Evolutionary conservation across 2,329 filamentous ascomycete genomes (phyloP).

Genomic region (Venturia oleaginea): DNA sequence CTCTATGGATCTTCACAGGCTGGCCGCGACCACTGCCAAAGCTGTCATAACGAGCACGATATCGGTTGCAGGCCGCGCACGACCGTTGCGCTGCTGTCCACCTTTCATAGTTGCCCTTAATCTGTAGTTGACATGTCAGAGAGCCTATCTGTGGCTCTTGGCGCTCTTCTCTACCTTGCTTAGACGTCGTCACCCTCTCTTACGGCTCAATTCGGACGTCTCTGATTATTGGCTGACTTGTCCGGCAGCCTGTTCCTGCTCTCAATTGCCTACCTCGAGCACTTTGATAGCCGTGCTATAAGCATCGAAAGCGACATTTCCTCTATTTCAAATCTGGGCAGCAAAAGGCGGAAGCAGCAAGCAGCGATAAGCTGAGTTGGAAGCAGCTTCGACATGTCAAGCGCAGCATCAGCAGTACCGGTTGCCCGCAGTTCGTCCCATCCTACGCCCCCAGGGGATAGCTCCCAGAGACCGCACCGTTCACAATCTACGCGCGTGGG

Average conservation of each 20-base stretch:
- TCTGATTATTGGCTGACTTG: not conserved
- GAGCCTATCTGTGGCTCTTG: not conserved
- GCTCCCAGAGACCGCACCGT: slow-evolving; percentile 32
- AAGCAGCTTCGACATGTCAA: slow-evolving; percentile 20
- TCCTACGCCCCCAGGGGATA: not conserved
- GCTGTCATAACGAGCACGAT: not conserved
- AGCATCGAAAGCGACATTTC: not conserved
- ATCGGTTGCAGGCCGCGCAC: not conserved
- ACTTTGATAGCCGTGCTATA: not conserved
- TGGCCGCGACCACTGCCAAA: not conserved
- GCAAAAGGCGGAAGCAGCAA: not conserved
- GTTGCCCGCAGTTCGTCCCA: slow-evolving; percentile 41
- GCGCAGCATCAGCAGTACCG: slow-evolving; percentile 37
- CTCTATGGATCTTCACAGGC: not conserved
- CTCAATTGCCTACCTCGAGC: not conserved
- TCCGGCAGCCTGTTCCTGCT: not conserved
- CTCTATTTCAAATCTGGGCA: not conserved
- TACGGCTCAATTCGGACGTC: not conserved
- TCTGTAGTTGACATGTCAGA: not conserved
- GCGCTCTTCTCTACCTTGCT: not conserved
- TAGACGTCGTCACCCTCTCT: not conserved
- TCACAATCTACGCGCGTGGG: slow-evolving; percentile 34
- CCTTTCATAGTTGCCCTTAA: not conserved
- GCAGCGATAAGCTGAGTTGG: not conserved
- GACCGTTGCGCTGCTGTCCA: not conserved